phyloP scores from a whole-genome alignment of 139 green algal species.

The Micromonas pusilla region DNA sequence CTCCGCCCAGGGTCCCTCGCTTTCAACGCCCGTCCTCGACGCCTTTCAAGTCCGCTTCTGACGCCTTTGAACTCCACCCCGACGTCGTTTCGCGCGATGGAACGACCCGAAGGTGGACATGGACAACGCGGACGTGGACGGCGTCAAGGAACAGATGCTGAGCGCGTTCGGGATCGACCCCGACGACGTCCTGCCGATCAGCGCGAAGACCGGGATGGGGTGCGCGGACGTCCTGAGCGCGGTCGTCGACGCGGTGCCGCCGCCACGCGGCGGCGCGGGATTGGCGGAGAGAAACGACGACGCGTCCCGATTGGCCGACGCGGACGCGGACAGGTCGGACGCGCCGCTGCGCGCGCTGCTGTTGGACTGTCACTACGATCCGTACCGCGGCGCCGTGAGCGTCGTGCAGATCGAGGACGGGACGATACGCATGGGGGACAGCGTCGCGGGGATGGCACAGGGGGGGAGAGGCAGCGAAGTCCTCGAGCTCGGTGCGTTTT shows the following conservation, averaged over 20 bases:
- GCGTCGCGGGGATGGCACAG: constrained; percentile 17
- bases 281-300: neutral
- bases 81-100: constrained; percentile 93
- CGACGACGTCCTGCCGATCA: constrained; percentile 28
- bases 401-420: constrained; percentile 46
- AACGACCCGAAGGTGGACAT: constrained; percentile 91
- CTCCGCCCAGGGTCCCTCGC: no score
- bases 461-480: constrained; percentile 32
- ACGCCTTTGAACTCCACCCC: no score
- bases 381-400: constrained; percentile 54
- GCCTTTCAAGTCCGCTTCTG: no score
- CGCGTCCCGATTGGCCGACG: no score
- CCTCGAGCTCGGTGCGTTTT: constrained; percentile 19
- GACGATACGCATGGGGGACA: constrained; percentile 34
- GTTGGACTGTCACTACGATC: constrained; percentile 85
- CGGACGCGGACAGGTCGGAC: neutral
- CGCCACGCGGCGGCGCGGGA: neutral
- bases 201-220: constrained; percentile 12
- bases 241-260: constrained; percentile 35
- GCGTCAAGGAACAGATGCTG: constrained; percentile 57
- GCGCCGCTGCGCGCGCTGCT: constrained; percentile 60
- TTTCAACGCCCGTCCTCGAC: no score
- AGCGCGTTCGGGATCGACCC: constrained; percentile 59
- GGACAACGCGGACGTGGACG: constrained; percentile 54
- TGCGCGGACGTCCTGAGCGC: constrained; percentile 54